Conservation (phyloP, 352 stramenopile genomes). For the Phytopythium cucurbitacearum region DNA sequence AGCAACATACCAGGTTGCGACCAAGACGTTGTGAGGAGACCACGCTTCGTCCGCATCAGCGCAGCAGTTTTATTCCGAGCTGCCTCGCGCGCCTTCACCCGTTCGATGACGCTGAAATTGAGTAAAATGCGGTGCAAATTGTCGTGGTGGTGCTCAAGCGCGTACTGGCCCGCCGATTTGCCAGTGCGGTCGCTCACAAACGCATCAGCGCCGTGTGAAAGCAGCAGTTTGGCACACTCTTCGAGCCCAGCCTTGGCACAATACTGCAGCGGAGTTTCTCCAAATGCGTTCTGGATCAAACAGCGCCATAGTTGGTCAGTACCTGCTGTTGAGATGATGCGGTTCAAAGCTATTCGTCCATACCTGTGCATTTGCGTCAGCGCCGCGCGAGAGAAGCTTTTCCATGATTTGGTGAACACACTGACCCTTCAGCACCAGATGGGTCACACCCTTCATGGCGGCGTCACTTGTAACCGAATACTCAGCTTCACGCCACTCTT, state of each 20-base stretch:
- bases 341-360: background rate
- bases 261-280: conserved; percentile 52
- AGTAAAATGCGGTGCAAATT: conserved; percentile 34
- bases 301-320: background rate
- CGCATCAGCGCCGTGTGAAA: conserved; percentile 32
- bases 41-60: conserved; percentile 36
- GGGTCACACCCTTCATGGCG: conserved; percentile 24
- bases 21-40: conserved; percentile 39
- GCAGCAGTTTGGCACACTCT: conserved; percentile 50
- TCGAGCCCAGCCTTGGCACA: conserved; percentile 47
- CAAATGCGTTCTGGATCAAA: conserved; percentile 51
- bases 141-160: conserved; percentile 23
- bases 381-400: conserved; percentile 23
- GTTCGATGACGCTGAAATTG: conserved; percentile 41
- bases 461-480: conserved; percentile 2
- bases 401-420: conserved; percentile 35
- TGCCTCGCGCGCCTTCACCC: conserved; percentile 23
- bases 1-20: conserved; percentile 41
- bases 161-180: conserved; percentile 39
- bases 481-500: conserved; percentile 22
- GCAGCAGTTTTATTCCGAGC: conserved; percentile 13
- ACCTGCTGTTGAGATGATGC: background rate
- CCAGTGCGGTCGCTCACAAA: conserved; percentile 28
- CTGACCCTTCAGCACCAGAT: conserved; percentile 26
- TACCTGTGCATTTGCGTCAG: conserved; percentile 58